phyloP scores from a whole-genome alignment of 148 eudicot genomes.

The Vaccinium macrocarpon region DNA sequence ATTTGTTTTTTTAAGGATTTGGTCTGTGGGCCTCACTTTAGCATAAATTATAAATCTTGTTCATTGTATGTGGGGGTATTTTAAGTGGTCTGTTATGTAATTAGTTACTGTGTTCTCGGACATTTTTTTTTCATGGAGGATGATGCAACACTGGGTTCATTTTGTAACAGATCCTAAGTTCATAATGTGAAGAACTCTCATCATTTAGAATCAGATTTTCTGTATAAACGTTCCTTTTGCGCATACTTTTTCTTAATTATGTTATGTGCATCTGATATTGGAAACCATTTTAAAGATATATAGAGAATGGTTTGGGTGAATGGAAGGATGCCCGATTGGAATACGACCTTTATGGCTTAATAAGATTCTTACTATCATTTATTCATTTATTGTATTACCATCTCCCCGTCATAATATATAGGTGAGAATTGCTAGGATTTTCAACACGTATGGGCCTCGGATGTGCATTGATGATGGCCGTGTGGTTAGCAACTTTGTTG shows the following conservation, averaged over 20 bases:
- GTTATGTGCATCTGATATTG: neutral
- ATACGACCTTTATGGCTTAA: neutral
- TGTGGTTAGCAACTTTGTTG: constrained; percentile 97
- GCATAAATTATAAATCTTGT: too few species aligned
- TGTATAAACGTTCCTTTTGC: neutral
- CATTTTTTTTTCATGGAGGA: too few species aligned
- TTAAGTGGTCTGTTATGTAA: too few species aligned
- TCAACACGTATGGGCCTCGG: constrained; percentile 95
- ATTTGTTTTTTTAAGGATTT: too few species aligned
- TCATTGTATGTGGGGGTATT: too few species aligned
- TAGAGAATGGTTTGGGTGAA: neutral
- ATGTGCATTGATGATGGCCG: constrained; percentile 99
- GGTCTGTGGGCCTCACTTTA: too few species aligned
- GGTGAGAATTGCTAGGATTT: constrained; percentile 99
- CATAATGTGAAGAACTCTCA: neutral
- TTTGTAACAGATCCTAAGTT: neutral
- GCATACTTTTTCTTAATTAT: neutral
- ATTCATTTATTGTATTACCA: neutral
- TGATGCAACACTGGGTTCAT: neutral
- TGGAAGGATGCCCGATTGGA: neutral
- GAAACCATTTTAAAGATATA: neutral
- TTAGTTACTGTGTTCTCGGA: too few species aligned
- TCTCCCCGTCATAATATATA: constrained; percentile 11
- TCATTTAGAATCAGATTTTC: neutral
- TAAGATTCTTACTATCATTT: too few species aligned